Conservation (phyloP, 1,284 basidiomycete genomes). For the Irpex sp. region DNA sequence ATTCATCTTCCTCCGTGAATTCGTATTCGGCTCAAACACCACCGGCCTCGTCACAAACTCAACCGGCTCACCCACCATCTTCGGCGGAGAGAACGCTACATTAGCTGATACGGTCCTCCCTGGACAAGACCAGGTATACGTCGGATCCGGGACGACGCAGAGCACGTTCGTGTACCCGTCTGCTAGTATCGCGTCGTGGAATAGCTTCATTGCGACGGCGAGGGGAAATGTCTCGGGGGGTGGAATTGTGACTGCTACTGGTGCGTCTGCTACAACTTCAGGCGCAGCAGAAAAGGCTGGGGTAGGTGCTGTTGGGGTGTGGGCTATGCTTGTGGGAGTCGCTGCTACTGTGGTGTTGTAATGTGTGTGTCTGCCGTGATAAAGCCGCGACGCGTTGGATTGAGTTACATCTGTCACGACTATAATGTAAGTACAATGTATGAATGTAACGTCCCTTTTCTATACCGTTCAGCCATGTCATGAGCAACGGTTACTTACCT, state of each 20-base stretch:
- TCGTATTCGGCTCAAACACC: slow-evolving; percentile 26
- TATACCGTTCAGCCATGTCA: no score
- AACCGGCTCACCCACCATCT: neutral
- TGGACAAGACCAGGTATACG: slow-evolving; percentile 19
- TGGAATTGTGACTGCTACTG: neutral
- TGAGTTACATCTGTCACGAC: no score
- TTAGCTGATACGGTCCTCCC: slow-evolving; percentile 4
- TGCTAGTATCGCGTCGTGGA: slow-evolving; percentile 53
- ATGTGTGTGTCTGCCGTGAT: no score
- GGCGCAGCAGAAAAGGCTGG: no score
- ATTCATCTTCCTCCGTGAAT: slow-evolving; percentile 25
- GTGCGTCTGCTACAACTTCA: neutral
- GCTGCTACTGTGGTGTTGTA: no score
- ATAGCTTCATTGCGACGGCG: slow-evolving; percentile 28
- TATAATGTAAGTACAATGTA: no score
- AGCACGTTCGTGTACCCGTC: slow-evolving; percentile 24
- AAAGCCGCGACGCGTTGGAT: no score
- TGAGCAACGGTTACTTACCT: no score
- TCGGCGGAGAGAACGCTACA: slow-evolving; percentile 18
- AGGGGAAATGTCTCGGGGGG: neutral
- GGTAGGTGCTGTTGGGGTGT: no score
- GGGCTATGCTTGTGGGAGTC: no score
- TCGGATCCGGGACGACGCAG: slow-evolving; percentile 21
- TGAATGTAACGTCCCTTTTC: no score
- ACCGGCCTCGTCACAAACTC: slow-evolving; percentile 21